Percentiles rank a stretch among this genome's conserved stretches.
Conservation (phyloP, 179 eudicot species). For the Drosera spatulata region DNA sequence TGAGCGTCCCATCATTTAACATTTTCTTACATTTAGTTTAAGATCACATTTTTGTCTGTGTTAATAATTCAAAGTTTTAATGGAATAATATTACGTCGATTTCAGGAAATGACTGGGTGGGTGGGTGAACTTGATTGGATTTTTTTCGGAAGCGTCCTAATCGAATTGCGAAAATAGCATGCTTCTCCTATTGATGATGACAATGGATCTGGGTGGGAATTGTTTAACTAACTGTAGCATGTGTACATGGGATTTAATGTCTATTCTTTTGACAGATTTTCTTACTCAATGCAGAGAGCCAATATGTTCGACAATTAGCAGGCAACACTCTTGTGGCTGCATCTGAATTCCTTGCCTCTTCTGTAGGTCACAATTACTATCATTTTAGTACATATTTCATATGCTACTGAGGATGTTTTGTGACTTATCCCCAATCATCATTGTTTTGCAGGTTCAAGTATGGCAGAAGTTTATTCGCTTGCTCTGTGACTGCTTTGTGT, state of each 20-base stretch:
- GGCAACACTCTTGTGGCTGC: constrained; percentile 47
- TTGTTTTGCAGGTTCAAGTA: constrained; percentile 30
- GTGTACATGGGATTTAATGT: constrained; percentile 4
- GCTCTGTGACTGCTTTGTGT: constrained; percentile 45
- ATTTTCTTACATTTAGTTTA: no score
- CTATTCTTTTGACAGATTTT: constrained; percentile 21
- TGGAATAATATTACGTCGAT: no score
- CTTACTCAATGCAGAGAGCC: constrained; percentile 32
- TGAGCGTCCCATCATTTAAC: no score
- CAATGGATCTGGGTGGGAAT: background rate
- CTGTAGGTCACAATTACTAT: constrained; percentile 24
- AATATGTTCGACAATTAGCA: constrained; percentile 44
- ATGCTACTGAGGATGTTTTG: background rate
- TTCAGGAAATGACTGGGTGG: no score
- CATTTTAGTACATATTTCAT: background rate
- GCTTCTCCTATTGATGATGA: background rate
- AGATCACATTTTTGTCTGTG: no score
- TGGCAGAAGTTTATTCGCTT: constrained; percentile 32
- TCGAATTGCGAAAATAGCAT: no score
- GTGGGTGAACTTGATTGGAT: no score
- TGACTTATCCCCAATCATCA: constrained; percentile 5
- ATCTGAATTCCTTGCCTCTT: constrained; percentile 38
- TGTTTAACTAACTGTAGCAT: background rate
- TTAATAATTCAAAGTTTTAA: no score
- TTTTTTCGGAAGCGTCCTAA: no score